A percentile compares a stretch with the other conserved stretches of the same genome.
phyloP scores from a whole-genome alignment of 2,329 filamentous ascomycete genomes.

The Geosmithia flava region DNA sequence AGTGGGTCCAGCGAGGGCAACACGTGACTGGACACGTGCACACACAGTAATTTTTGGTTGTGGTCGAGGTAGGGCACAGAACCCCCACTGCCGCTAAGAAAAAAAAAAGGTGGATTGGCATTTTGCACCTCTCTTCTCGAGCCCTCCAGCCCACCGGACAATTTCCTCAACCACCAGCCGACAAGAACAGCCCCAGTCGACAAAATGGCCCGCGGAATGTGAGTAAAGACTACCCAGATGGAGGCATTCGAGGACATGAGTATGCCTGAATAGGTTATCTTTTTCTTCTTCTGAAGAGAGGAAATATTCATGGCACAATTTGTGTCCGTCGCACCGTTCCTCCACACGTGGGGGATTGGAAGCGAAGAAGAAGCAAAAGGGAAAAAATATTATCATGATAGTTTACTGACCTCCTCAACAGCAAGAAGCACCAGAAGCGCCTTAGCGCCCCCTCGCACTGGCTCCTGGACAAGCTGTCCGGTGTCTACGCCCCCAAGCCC shows the following conservation, averaged over 20 bases:
- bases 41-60: background rate
- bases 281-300: too few relatives aligned
- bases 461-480: conserved; percentile 99
- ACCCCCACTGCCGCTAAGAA: conserved; percentile 13
- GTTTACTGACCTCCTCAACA: conserved; percentile 21
- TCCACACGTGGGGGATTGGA: too few relatives aligned
- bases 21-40: conserved; percentile 5
- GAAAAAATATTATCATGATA: background rate
- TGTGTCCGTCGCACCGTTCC: background rate
- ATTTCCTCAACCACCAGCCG: conserved; percentile 17
- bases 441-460: conserved; percentile 98
- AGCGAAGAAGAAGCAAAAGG: background rate
- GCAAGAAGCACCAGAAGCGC: conserved; percentile 99
- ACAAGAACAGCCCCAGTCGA: conserved; percentile 10
- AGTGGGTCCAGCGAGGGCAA: background rate
- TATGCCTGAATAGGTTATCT: too few relatives aligned
- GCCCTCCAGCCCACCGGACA: conserved; percentile 10
- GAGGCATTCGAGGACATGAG: background rate
- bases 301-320: background rate
- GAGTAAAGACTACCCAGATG: conserved; percentile 18
- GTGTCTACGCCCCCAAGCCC: conserved; percentile 62
- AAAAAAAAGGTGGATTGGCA: conserved; percentile 18
- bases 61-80: conserved; percentile 19
- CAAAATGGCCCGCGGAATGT: conserved; percentile 51
- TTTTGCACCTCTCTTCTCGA: conserved; percentile 12